Evolutionary conservation across 2,329 filamentous ascomycete species (phyloP).

Genomic region (Ophiocordyceps unilateralis): DNA sequence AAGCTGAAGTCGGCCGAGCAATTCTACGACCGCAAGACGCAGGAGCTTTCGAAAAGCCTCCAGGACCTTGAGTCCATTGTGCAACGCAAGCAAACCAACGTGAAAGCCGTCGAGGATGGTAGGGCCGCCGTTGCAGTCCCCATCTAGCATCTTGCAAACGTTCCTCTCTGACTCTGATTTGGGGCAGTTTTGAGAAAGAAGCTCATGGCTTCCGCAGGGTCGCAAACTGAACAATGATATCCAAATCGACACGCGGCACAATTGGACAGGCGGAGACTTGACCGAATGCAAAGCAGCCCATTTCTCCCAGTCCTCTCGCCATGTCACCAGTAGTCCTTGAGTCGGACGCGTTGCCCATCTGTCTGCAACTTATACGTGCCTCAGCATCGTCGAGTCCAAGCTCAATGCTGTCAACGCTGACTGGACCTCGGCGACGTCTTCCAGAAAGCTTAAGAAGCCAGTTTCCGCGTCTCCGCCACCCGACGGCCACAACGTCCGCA

Average conservation of each 20-base stretch:
- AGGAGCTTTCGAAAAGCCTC: conserved; percentile 33
- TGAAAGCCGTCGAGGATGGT: conserved; percentile 82
- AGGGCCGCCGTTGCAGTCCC: conserved; percentile 6
- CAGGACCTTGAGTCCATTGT: conserved; percentile 40
- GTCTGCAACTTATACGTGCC: neutral
- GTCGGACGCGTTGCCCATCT: no score
- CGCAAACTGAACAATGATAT: neutral
- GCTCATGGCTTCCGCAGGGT: conserved; percentile 20
- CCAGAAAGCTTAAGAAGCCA: conserved; percentile 14
- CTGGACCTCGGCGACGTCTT: conserved; percentile 14
- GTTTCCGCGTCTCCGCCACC: conserved; percentile 8
- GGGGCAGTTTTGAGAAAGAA: conserved; percentile 24
- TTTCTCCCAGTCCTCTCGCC: no score
- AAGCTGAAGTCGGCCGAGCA: conserved; percentile 33
- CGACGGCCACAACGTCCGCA: conserved; percentile 16
- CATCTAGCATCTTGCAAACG: neutral
- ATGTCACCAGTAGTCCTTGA: no score
- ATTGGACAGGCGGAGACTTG: no score
- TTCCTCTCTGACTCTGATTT: neutral
- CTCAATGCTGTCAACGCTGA: conserved; percentile 8
- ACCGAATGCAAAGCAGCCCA: no score
- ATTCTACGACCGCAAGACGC: conserved; percentile 40
- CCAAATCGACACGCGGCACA: no score
- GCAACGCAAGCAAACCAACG: conserved; percentile 62
- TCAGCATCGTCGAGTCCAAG: neutral